Evolutionary conservation across 176 grass and related monocot species (phyloP), one percentile per base, ranked within the genome.

Genomic region (Oryza glaberrima): DNA sequence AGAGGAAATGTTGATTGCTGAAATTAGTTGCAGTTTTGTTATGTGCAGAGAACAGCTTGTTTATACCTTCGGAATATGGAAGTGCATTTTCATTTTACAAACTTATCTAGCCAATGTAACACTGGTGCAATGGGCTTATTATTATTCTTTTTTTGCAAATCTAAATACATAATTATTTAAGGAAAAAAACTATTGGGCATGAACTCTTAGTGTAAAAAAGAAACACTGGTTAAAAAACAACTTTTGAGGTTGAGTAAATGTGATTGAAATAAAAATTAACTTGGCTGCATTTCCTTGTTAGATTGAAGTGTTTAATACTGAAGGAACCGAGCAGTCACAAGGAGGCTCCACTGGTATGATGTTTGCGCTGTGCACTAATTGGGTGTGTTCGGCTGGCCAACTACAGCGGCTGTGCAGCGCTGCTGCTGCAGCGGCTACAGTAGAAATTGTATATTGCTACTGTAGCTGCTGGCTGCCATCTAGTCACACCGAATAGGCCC

Each of bases 281-380:
- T 67, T 23, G 10, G 34, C 4, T 70, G 47, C 47, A 22, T 90
- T 78, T 72, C 25, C 17, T 83, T 86, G 10, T n/a, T 69, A 90
- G 88, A 46, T 65, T 9, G 15, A 69, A 15, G 20, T 40, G 4
- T 26, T 61, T 63, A 60, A 78, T 67, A 67, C 16, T 41, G 69
- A 86, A 75, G 69, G 25, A 78, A 22, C 46, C 26, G 54, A 86
- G 48, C 75, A 79, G 80, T 20, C 61, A 69, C 61, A 38, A 69
- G 69, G 48, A 83, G 68, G 60, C n/a, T 90, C 69, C 38, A 51
- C n/a, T 4, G 84, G 88, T 90, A 90, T 78, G 84, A 60, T 82
- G 0, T 30, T 77, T 56, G 36, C 67, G 25, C 2, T 7, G 17
- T 3, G 8, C 22, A 67, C 9, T 66, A 43, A 11, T 13, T 82